Base-by-base conservation (phyloP, 2,329 filamentous ascomycete species). In the Coniochaeta prunicola region DNA sequence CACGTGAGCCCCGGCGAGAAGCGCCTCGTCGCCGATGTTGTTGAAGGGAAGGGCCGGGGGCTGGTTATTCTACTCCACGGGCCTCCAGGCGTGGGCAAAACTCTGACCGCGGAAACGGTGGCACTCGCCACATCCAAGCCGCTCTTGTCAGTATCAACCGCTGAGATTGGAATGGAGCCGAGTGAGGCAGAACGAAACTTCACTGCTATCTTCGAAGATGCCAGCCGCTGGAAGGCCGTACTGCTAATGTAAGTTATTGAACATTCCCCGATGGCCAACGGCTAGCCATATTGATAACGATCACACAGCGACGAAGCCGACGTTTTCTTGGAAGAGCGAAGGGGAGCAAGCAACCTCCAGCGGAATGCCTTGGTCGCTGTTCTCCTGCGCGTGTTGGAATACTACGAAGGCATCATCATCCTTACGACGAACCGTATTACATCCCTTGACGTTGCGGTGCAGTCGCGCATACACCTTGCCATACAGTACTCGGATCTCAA, bases 11-110 rank as follows among this genome's bases (percentile, higher is more conserved):
- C 8, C 8, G 36, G 17, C 36, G 36, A 40, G 17, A 40, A 40
- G 36, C n/a, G n/a, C n/a, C n/a, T n/a, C n/a, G n/a, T n/a, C n/a
- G 36, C 36, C 8, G 58, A 63, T 30, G 6, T 66, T 10, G 59
- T 63, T 50, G 24, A 61, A 55, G 64, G 62, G 53, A 74, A 73
- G 61, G 71, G 71, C 19, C 67, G 69, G 45, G 74, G 73, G 0
- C 59, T 74, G 0, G 61, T 71, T 9, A 64, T 75, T 3, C 65
- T 76, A 0, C 59, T 77, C 0, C 68, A 68, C 28, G 73, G 74
- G 0, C 65, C 65, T 24, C 70, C 59, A 17, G 74, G 73, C 1
- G 66, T 70, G 0, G 74, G 73, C 42, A 76, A 77, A 60, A 77
- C 73, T 1, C 59, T 73, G 15, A 76, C 73, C 0, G 74, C 73